phyloP scores from a whole-genome alignment of 2,329 filamentous ascomycete genomes.

The Cladobotryum protrusum region DNA sequence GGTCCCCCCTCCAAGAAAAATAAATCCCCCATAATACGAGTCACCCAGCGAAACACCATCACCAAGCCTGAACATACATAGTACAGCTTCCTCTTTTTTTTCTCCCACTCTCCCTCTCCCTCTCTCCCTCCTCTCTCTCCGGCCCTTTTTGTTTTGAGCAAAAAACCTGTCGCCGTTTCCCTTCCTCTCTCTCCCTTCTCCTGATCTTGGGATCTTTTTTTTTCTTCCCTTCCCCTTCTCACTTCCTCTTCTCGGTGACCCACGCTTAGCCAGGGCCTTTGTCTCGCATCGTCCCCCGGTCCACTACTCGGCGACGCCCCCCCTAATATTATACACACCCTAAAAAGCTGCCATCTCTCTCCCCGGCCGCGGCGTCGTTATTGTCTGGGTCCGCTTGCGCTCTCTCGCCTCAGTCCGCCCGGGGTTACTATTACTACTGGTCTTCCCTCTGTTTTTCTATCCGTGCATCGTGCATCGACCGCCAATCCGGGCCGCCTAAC shows the following conservation, averaged over 20 bases:
- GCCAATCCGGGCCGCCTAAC: slow-evolving; percentile 8
- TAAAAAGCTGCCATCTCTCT: neutral
- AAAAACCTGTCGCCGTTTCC: neutral
- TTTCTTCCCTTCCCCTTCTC: no score
- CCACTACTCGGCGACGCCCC: neutral
- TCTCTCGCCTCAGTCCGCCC: neutral
- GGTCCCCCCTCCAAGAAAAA: no score
- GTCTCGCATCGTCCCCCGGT: neutral
- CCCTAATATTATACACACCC: neutral
- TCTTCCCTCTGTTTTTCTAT: neutral
- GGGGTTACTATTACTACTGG: neutral
- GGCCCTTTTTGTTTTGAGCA: neutral
- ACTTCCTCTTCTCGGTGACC: neutral
- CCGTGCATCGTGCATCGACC: slow-evolving; percentile 7
- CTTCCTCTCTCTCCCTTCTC: neutral
- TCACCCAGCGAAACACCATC: no score
- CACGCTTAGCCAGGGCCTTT: neutral
- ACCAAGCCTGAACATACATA: neutral
- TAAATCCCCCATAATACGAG: no score
- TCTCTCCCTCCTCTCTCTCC: neutral
- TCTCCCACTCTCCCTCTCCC: neutral
- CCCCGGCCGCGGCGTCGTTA: neutral
- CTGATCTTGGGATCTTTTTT: neutral
- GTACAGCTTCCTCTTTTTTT: neutral
- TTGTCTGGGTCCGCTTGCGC: neutral